Base-by-base conservation (phyloP, 2,329 filamentous ascomycete species). In the Venturia asperata region DNA sequence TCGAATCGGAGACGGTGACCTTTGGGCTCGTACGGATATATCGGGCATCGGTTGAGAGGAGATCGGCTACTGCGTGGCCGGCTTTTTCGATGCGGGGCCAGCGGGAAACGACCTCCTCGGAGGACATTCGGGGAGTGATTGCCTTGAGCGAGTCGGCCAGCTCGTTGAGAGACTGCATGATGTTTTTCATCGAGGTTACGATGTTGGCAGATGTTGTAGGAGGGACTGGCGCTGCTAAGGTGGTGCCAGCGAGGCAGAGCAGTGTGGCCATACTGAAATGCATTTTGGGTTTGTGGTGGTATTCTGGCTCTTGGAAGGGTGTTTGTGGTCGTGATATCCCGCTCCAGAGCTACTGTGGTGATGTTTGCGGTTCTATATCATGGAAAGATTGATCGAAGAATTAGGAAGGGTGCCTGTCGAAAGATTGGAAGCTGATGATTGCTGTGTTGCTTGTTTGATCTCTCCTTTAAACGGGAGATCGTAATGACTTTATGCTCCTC, bases 21-120 rank as follows among this genome's bases (percentile, higher is more conserved):
- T 58, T 58, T 21, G 30, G 52, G 19, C 52, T 24, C 52, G 37
- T 37, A 24, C 52, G 52, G 27, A 58, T 58, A 15, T 21, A 10
- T 27, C 52, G 52, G 15, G 52, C 52, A 27, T 58, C 52, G 27
- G 52, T 58, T 9, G 52, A 58, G 52, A 58, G 52, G 15, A 58
- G 52, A 15, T 58, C 52, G 6, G 52, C 19, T 17, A 58, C 52
- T 19, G 37, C 15, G 52, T 37, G 52, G 30, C 30, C 19, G 30
- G 30, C 27, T 37, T 58, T 58, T n/a, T 58, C 52, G 30, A 58
- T n/a, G 30, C 27, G 27, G 10, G 52, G 52, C 52, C 52, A 58
- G 52, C 52, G 52, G 52, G 52, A 37, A 27, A 37, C 10, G 27
- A 58, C 52, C 4, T 58, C 52, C 37, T 37, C 52, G 27, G 27